Evolutionary conservation across 192 early-diverging fungal genomes (phyloP).

Genomic region (Diversispora eburnea): DNA sequence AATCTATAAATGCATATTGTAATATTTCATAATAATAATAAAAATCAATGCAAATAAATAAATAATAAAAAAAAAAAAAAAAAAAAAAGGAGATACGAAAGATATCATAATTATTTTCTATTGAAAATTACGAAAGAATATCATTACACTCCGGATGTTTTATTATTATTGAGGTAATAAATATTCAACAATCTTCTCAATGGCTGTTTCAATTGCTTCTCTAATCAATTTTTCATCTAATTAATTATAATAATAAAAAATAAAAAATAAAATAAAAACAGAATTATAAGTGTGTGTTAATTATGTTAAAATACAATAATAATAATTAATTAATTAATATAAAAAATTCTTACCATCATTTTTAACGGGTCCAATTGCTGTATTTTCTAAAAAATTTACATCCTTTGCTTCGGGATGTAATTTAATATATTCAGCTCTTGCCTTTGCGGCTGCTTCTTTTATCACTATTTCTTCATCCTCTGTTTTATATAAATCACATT

Average conservation of each 20-base stretch:
- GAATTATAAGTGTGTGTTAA: background rate
- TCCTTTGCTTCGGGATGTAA: conserved; percentile 34
- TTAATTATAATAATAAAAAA: background rate
- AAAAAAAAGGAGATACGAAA: too few species aligned
- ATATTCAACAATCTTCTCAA: conserved; percentile 21
- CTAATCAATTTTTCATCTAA: conserved; percentile 11
- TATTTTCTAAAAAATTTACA: conserved; percentile 23
- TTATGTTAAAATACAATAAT: background rate
- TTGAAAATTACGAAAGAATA: too few species aligned
- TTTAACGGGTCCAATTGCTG: conserved; percentile 25
- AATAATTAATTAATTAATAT: background rate
- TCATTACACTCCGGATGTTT: too few species aligned
- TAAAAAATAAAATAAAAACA: background rate
- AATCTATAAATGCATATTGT: too few species aligned
- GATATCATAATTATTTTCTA: too few species aligned
- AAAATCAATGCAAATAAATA: too few species aligned
- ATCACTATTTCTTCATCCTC: conserved; percentile 47
- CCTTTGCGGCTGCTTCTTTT: conserved; percentile 42
- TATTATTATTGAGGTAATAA: conserved; percentile 9
- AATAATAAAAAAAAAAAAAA: too few species aligned
- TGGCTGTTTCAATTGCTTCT: conserved; percentile 5
- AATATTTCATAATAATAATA: too few species aligned
- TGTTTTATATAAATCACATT: conserved; percentile 57
- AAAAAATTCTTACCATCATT: background rate
- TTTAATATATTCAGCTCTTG: conserved; percentile 41